These are phyloP conservation scores for Cladosporium sp. DNA, from an alignment of 2,329 filamentous ascomycete species.

Conservation along the genomic window DNA sequence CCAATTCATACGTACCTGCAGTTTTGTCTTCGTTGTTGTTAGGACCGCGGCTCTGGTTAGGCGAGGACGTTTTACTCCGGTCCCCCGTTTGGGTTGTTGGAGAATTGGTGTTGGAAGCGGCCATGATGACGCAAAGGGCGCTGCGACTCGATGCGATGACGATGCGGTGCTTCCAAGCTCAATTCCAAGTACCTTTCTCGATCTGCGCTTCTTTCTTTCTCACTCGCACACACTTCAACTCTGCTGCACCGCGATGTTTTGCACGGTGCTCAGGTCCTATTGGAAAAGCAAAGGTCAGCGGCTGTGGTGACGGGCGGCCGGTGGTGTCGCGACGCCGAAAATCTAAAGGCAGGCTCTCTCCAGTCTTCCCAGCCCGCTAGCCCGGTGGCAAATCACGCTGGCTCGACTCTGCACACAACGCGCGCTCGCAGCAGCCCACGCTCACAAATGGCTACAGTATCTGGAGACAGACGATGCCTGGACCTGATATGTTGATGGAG, in stretches of 20 bases:
- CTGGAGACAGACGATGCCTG: background rate
- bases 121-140: background rate
- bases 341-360: conserved; percentile 5
- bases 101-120: background rate
- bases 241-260: background rate
- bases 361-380: conserved; percentile 11
- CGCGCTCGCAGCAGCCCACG: background rate
- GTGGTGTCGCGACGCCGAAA: conserved; percentile 8
- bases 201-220: background rate
- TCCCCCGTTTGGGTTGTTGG: conserved; percentile 1
- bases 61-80: conserved; percentile 9
- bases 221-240: conserved; percentile 1
- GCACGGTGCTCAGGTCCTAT: background rate
- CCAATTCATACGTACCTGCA: conserved; percentile 2
- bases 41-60: background rate
- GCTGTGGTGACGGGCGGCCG: background rate
- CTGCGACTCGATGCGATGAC: background rate
- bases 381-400: conserved; percentile 12
- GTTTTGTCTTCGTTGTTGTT: conserved; percentile 1
- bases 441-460: background rate
- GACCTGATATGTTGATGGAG: background rate
- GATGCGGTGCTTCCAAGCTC: background rate
- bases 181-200: background rate
- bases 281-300: background rate
- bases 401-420: background rate